Conservation (phyloP, 352 stramenopile species). For the Sclerospora graminicola region DNA sequence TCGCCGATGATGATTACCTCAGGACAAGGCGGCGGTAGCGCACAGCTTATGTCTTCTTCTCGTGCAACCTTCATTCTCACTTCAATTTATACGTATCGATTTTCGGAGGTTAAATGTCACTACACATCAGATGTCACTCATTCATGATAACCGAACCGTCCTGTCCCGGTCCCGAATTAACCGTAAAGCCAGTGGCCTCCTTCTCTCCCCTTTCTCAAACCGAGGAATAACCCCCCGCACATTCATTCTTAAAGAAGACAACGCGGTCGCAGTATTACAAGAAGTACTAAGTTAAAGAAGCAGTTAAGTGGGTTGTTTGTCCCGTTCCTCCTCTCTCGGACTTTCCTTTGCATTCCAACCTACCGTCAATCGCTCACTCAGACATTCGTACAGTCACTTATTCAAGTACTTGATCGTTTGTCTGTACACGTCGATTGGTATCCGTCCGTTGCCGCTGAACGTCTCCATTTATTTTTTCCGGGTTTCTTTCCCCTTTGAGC, state of each 20-base stretch:
- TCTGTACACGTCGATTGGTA: constrained; percentile 7
- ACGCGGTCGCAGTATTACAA: neutral
- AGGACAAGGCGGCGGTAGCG: no score
- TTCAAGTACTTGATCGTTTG: constrained; percentile 1
- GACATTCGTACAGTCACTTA: neutral
- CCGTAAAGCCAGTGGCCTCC: constrained; percentile 20
- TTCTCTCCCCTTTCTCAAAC: neutral
- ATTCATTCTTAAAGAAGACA: constrained; percentile 17
- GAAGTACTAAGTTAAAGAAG: constrained; percentile 8
- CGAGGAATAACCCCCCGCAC: constrained; percentile 7
- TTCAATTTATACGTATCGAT: constrained; percentile 5
- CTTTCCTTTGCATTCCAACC: constrained; percentile 21
- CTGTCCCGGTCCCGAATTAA: constrained; percentile 6
- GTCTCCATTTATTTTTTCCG: constrained; percentile 2
- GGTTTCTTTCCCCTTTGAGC: constrained; percentile 1
- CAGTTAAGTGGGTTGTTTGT: constrained; percentile 1
- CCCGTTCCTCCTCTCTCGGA: neutral
- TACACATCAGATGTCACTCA: constrained; percentile 6
- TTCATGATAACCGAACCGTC: constrained; percentile 15
- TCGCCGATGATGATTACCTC: constrained; percentile 21
- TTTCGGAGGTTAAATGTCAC: constrained; percentile 7
- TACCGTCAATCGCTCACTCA: constrained; percentile 3
- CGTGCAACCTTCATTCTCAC: neutral
- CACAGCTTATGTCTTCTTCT: neutral
- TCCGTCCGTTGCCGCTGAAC: constrained; percentile 4